Percentiles rank a stretch among this genome's conserved stretches.
These are phyloP conservation scores for Escovopsis sp. DNA, from an alignment of 2,329 filamentous ascomycete species.

Conservation along the genomic window DNA sequence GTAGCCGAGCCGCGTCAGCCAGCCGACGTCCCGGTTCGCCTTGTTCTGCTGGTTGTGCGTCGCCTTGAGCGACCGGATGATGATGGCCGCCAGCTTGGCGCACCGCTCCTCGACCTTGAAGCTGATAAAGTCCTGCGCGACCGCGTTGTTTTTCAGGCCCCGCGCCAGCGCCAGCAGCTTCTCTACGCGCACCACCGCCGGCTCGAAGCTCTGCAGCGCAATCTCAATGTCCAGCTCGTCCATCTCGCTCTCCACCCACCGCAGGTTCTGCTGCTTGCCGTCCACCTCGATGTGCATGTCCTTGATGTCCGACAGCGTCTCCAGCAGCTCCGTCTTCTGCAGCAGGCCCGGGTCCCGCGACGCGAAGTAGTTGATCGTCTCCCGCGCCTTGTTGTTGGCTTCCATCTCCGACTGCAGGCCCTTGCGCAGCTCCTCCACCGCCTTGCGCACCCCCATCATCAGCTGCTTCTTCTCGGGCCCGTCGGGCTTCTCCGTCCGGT, in stretches of 20 bases:
- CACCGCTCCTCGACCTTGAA: constrained; percentile 83
- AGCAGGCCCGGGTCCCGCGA: constrained; percentile 62
- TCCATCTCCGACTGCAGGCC: constrained; percentile 75
- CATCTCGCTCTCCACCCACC: constrained; percentile 90
- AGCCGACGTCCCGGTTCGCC: constrained; percentile 67
- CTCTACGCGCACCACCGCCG: constrained; percentile 71
- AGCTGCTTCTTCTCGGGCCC: constrained; percentile 65
- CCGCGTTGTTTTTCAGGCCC: constrained; percentile 67
- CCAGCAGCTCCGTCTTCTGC: constrained; percentile 66
- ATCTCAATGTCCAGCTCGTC: constrained; percentile 95
- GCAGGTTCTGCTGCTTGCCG: constrained; percentile 87
- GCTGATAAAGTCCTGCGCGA: constrained; percentile 84
- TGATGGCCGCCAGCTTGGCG: constrained; percentile 56
- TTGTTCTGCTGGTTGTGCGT: constrained; percentile 63
- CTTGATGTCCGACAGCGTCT: constrained; percentile 62
- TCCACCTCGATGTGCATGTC: constrained; percentile 92
- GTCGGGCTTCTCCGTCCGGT: constrained; percentile 73
- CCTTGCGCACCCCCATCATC: constrained; percentile 80
- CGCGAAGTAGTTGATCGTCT: constrained; percentile 76
- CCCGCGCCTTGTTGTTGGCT: constrained; percentile 67
- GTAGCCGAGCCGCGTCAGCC: constrained; percentile 75
- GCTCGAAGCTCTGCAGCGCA: constrained; percentile 76
- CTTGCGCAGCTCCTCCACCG: constrained; percentile 81
- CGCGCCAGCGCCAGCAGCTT: constrained; percentile 67
- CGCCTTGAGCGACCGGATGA: constrained; percentile 64